Base-by-base conservation (phyloP, 192 early-diverging fungal species). In the Diversispora epigaea region DNA sequence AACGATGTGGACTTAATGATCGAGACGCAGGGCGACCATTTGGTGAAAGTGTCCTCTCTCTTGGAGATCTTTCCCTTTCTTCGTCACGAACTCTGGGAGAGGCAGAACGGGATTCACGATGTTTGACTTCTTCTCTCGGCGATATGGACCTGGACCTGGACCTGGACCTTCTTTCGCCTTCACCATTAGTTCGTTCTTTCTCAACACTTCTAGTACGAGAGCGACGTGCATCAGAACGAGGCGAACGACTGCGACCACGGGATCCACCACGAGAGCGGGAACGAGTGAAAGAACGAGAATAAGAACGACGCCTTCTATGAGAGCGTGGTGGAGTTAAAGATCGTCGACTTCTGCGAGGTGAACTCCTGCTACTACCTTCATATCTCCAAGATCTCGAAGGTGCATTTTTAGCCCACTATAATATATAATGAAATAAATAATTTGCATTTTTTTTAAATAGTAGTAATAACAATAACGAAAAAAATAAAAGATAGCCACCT, bases 381-480 rank as follows among this genome's bases (percentile, higher is more conserved):
- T 90, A 92, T 52, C 94, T 85, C 94, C 94, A 95, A 43, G 86
- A 86, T 14, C 89, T 80, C 66, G 90, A 87, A 3, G 94, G 93
- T 32, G 93, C 84, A 57, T 92, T 93, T 81, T 93, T 93, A 62
- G 95, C 95, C 92, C 92, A 97, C 86, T 91, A 73, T 41, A 39
- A 58, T 40, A 64, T 61, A 46, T 40, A 45, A 73, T 47, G 12
- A 57, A 32, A 3, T 5, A 40, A 12, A 32, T 7, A 49, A 15
- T 7, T 40, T 14, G 2, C 3, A 50, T 44, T 32, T 6, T 17
- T 62, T 50, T 73, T 3, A 45, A 19, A 0, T n/a, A n/a, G n/a
- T n/a, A n/a, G n/a, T n/a, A 39, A 41, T 7, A 4, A 43, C 21
- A 3, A 32, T 10, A 19, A 32, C 46, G 21, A 56, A 43, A 57